phyloP scores from a whole-genome alignment of 1,139 yeast species.

The Yamadazyma sp. region DNA sequence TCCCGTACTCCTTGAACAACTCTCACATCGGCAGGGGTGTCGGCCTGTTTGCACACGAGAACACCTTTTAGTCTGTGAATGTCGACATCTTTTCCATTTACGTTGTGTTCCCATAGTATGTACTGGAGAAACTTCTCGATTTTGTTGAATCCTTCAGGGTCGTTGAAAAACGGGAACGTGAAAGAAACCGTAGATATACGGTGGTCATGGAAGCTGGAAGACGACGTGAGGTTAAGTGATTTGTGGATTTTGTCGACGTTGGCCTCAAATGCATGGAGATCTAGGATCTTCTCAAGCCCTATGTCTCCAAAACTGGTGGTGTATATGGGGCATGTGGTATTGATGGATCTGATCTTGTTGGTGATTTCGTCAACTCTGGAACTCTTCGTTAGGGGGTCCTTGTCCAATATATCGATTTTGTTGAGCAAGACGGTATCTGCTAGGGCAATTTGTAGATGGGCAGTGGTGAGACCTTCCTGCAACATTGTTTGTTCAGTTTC shows the following conservation, averaged over 20 bases:
- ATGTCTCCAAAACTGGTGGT: slow-evolving; percentile 75
- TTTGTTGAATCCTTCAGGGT: slow-evolving; percentile 30
- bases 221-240: slow-evolving; percentile 17
- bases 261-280: slow-evolving; percentile 76
- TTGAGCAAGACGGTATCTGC: slow-evolving; percentile 83
- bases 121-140: slow-evolving; percentile 65
- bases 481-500: slow-evolving; percentile 31
- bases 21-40: slow-evolving; percentile 34
- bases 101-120: slow-evolving; percentile 64
- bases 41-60: slow-evolving; percentile 30
- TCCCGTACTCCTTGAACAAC: slow-evolving; percentile 95
- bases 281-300: slow-evolving; percentile 58
- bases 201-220: slow-evolving; percentile 38
- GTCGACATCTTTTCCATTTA: slow-evolving; percentile 50
- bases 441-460: slow-evolving; percentile 85
- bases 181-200: slow-evolving; percentile 66
- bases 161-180: slow-evolving; percentile 46
- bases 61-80: slow-evolving; percentile 85
- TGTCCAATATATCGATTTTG: slow-evolving; percentile 58
- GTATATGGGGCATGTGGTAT: slow-evolving; percentile 65
- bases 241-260: slow-evolving; percentile 31
- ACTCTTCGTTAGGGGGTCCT: slow-evolving; percentile 18
- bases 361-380: slow-evolving; percentile 23
- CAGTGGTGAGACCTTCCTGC: slow-evolving; percentile 66
- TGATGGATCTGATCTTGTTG: slow-evolving; percentile 54